Evolutionary conservation across 768 basidiomycete species (phyloP).

Genomic region (Collybiopsis luxurians): DNA sequence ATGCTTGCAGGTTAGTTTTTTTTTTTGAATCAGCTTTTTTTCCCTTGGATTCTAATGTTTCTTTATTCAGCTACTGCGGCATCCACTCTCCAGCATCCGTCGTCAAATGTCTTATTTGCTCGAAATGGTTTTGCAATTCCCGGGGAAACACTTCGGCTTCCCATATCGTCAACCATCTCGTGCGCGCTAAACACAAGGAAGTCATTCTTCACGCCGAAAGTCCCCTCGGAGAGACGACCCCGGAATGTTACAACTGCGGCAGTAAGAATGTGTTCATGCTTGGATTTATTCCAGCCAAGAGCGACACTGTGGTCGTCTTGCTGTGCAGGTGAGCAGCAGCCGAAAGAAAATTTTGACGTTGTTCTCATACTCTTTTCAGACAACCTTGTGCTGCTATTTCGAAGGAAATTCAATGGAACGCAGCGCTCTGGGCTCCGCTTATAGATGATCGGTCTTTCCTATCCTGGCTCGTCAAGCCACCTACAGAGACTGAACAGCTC

Average conservation of each 20-base stretch:
- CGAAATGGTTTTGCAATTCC: slow-evolving; percentile 99
- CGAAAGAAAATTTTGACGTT: neutral
- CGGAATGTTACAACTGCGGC: slow-evolving; percentile 99
- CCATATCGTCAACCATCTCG: slow-evolving; percentile 98
- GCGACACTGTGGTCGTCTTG: slow-evolving; percentile 96
- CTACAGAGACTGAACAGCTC: slow-evolving; percentile 93
- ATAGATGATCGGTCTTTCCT: slow-evolving; percentile 98
- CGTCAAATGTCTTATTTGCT: slow-evolving; percentile 89
- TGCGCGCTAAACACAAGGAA: slow-evolving; percentile 99
- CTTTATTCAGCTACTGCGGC: slow-evolving; percentile 92
- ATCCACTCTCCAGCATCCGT: slow-evolving; percentile 97
- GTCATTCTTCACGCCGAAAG: slow-evolving; percentile 95
- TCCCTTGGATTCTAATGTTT: slow-evolving; percentile 7
- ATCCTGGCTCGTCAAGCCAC: slow-evolving; percentile 98
- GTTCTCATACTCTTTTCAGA: slow-evolving; percentile 32
- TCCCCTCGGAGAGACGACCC: slow-evolving; percentile 94
- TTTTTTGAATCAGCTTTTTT: slow-evolving; percentile 11
- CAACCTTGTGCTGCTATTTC: slow-evolving; percentile 98
- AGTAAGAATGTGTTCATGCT: slow-evolving; percentile 99
- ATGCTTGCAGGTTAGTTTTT: slow-evolving; percentile 86
- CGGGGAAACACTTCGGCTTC: slow-evolving; percentile 97
- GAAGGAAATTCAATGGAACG: slow-evolving; percentile 99
- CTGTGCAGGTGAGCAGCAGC: slow-evolving; percentile 77
- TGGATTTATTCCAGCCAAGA: slow-evolving; percentile 98
- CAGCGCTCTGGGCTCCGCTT: slow-evolving; percentile 94